phyloP scores from a whole-genome alignment of 306 rosid species.

The Dalbergia cochinchinensis region DNA sequence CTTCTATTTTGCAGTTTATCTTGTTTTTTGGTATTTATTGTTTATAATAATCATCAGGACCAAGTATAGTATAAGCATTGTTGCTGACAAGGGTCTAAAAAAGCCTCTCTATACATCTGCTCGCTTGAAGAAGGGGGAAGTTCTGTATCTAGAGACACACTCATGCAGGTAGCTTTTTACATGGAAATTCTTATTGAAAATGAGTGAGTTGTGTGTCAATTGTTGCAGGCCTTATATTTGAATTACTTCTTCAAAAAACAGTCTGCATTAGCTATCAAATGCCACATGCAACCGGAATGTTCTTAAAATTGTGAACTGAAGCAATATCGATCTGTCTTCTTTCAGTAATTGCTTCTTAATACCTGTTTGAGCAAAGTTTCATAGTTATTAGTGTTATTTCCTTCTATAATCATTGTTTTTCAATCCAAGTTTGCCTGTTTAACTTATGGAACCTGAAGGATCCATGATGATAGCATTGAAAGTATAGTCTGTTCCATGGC shows the following conservation, averaged over 20 bases:
- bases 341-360: slow-evolving; percentile 30
- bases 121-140: slow-evolving; percentile 97
- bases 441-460: slow-evolving; percentile 23
- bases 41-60: slow-evolving; percentile 65
- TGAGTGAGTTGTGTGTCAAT: slow-evolving; percentile 28
- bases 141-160: slow-evolving; percentile 89
- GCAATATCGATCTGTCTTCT: slow-evolving; percentile 2
- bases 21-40: slow-evolving; percentile 23
- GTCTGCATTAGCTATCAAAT: slow-evolving; percentile 6
- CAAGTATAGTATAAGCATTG: slow-evolving; percentile 95
- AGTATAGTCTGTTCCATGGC: slow-evolving; percentile 25
- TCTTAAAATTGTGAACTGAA: slow-evolving; percentile 16
- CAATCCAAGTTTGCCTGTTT: neutral
- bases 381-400: slow-evolving; percentile 1
- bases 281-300: slow-evolving; percentile 7
- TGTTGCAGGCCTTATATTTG: slow-evolving; percentile 1
- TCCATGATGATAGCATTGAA: slow-evolving; percentile 8
- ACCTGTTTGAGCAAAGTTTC: slow-evolving; percentile 27
- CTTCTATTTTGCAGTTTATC: slow-evolving; percentile 28
- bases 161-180: slow-evolving; percentile 70
- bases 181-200: slow-evolving; percentile 36
- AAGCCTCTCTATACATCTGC: slow-evolving; percentile 90
- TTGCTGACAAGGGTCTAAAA: slow-evolving; percentile 97
- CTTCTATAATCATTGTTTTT: neutral
- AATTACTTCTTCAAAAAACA: neutral